Evolutionary conservation across 2,329 filamentous ascomycete genomes (phyloP).

Genomic region (Microsporum ferrugineum): DNA sequence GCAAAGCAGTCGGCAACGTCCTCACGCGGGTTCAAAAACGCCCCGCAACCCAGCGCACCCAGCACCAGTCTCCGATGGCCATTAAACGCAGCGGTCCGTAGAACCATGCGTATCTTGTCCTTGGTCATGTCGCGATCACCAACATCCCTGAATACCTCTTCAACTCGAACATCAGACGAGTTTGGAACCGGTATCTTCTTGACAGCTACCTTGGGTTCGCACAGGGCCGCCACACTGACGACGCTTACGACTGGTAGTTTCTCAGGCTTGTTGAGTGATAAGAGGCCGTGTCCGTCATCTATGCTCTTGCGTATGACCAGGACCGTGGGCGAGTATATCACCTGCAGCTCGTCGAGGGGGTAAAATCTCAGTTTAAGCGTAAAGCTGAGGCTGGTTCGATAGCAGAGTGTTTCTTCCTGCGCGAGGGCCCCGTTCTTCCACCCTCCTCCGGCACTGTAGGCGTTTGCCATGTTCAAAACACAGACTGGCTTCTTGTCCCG

Average conservation of each 20-base stretch:
- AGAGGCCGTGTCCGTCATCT: constrained; percentile 37
- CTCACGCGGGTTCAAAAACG: constrained; percentile 50
- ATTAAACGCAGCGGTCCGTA: constrained; percentile 49
- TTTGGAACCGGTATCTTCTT: constrained; percentile 11
- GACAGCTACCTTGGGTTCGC: constrained; percentile 28
- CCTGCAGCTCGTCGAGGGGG: constrained; percentile 41
- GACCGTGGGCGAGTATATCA: constrained; percentile 50
- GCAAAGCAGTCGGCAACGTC: constrained; percentile 54
- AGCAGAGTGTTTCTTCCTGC: constrained; percentile 60
- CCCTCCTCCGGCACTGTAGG: constrained; percentile 48
- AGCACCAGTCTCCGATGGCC: constrained; percentile 51
- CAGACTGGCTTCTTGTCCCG: constrained; percentile 37
- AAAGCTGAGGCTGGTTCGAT: constrained; percentile 41
- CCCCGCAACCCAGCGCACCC: constrained; percentile 59
- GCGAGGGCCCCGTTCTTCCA: constrained; percentile 52
- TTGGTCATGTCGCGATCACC: constrained; percentile 45
- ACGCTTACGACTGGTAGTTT: constrained; percentile 45
- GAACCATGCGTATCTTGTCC: constrained; percentile 50
- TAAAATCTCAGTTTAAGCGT: constrained; percentile 40
- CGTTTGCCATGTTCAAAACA: constrained; percentile 56
- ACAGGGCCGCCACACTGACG: constrained; percentile 49
- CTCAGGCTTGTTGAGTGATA: constrained; percentile 27
- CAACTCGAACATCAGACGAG: neutral
- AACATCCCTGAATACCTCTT: constrained; percentile 28
- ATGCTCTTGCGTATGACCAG: constrained; percentile 46